Evolutionary conservation across 352 stramenopile species (phyloP).

Genomic region (Pythium chondricola): DNA sequence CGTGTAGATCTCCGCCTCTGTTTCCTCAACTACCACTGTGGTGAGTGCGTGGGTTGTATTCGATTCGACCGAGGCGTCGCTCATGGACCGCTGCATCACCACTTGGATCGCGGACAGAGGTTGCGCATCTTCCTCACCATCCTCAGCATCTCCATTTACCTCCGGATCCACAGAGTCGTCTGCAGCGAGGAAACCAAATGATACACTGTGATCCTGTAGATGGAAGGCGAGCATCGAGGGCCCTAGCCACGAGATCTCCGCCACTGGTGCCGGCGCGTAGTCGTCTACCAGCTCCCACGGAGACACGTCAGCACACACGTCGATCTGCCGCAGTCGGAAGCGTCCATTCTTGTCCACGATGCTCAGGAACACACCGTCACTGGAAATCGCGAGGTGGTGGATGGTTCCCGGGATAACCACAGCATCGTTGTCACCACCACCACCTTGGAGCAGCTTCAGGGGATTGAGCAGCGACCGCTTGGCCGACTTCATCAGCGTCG

Average conservation of each 20-base stretch:
- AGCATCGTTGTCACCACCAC: constrained; percentile 5
- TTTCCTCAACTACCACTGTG: not conserved
- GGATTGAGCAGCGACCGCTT: constrained; percentile 16
- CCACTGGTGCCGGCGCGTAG: not conserved
- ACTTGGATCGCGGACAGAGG: not conserved
- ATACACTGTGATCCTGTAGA: not conserved
- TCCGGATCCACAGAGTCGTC: not conserved
- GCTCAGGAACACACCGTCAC: constrained; percentile 40
- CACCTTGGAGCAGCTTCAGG: constrained; percentile 13
- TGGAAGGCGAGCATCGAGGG: constrained; percentile 7
- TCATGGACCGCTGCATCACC: not conserved
- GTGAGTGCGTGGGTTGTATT: not conserved
- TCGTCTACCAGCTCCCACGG: constrained; percentile 40
- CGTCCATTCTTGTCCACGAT: constrained; percentile 43
- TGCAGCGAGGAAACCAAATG: constrained; percentile 2
- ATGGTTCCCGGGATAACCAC: constrained; percentile 4
- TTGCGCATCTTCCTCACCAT: not conserved
- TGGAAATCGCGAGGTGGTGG: constrained; percentile 29
- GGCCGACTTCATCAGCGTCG: constrained; percentile 9
- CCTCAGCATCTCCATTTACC: not conserved
- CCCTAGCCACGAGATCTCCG: constrained; percentile 12
- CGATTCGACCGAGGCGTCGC: not conserved
- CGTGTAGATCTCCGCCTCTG: not conserved
- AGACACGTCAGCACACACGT: constrained; percentile 46
- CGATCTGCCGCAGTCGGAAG: constrained; percentile 54